phyloP scores from a whole-genome alignment of 2,329 filamentous ascomycete species.

The Apiospora marii region DNA sequence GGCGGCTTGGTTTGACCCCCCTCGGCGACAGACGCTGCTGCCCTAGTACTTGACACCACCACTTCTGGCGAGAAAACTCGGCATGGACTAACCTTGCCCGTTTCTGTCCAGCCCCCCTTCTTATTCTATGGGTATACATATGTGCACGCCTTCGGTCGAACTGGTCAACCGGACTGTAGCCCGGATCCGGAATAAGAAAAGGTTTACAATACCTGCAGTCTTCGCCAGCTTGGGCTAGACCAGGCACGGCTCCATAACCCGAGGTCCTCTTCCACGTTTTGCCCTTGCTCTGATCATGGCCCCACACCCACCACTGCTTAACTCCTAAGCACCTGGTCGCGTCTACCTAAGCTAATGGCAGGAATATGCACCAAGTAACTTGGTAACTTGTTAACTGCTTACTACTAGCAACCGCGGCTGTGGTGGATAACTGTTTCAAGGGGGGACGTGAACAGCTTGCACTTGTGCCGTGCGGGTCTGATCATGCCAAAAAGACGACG shows the following conservation, averaged over 20 bases:
- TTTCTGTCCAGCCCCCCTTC: neutral
- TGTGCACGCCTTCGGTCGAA: neutral
- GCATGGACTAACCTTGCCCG: neutral
- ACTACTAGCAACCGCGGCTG: neutral
- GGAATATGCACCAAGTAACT: neutral
- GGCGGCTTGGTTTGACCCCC: neutral
- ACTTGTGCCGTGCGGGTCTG: neutral
- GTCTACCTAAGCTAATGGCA: no score
- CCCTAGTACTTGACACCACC: neutral
- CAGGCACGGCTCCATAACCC: neutral
- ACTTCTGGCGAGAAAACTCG: neutral
- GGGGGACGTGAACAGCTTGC: neutral
- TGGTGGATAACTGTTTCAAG: neutral
- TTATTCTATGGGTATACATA: neutral
- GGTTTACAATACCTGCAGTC: no score
- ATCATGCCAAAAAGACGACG: no score
- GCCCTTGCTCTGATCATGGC: neutral
- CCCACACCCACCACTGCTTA: neutral
- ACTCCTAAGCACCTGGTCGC: no score
- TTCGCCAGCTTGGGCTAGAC: slow-evolving; percentile 2
- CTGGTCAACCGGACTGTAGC: neutral
- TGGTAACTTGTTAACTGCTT: neutral
- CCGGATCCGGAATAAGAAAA: neutral
- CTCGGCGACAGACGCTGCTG: neutral
- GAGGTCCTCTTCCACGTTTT: slow-evolving; percentile 6